Conservation (phyloP, 1,284 basidiomycete genomes). For the Anthracocystis walkeri region DNA sequence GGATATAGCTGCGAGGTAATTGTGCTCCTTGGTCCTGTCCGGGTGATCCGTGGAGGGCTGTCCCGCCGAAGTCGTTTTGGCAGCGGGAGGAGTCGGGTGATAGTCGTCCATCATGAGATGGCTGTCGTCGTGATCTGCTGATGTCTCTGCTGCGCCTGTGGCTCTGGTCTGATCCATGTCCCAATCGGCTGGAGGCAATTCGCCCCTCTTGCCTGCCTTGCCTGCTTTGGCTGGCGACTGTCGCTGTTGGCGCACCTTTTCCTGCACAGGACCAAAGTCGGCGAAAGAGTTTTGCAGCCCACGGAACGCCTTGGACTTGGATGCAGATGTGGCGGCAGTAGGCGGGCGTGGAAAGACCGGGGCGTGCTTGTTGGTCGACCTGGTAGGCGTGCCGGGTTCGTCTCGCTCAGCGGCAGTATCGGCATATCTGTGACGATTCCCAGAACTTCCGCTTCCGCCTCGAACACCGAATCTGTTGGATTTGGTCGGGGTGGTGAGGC, state of each 20-base stretch:
- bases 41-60: neutral
- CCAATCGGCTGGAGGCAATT: conserved; percentile 33
- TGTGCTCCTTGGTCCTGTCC: conserved; percentile 11
- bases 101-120: conserved; percentile 17
- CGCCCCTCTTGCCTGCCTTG: neutral
- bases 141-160: neutral
- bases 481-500: conserved; percentile 49
- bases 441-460: conserved; percentile 36
- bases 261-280: conserved; percentile 43
- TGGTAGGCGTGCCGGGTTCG: conserved; percentile 38
- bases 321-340: conserved; percentile 15
- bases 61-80: neutral
- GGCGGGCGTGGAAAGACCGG: conserved; percentile 30
- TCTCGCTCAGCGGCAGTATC: conserved; percentile 15
- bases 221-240: conserved; percentile 20
- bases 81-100: neutral
- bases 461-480: conserved; percentile 18
- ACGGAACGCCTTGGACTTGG: conserved; percentile 35
- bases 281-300: conserved; percentile 49
- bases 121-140: conserved; percentile 11
- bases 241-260: conserved; percentile 34
- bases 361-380: conserved; percentile 22
- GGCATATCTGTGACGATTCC: conserved; percentile 22
- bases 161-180: conserved; percentile 18
- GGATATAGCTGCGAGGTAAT: conserved; percentile 38